These are phyloP conservation scores for Pseudocercospora fuligena DNA, from an alignment of 2,329 filamentous ascomycete genomes.

Conservation along the genomic window DNA sequence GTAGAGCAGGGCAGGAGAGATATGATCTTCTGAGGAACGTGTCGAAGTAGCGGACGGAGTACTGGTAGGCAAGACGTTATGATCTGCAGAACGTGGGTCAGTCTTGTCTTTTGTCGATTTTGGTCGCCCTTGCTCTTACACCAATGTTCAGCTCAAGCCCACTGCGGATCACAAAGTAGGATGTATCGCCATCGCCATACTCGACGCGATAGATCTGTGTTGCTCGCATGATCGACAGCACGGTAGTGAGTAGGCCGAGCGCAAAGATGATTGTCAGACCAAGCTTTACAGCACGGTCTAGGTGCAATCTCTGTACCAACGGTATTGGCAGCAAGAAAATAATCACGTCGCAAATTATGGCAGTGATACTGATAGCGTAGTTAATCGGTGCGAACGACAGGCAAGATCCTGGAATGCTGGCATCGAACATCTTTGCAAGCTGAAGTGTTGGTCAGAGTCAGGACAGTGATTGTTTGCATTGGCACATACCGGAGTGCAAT, in stretches of 20 bases:
- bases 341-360: constrained; percentile 24
- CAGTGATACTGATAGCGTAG: constrained; percentile 64
- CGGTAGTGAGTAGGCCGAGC: constrained; percentile 25
- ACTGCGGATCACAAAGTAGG: constrained; percentile 25
- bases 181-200: constrained; percentile 25
- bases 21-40: constrained; percentile 22
- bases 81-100: constrained; percentile 15
- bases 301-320: constrained; percentile 23
- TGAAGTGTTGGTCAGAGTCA: constrained; percentile 11
- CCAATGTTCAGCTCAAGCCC: constrained; percentile 27
- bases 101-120: neutral
- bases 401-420: constrained; percentile 78
- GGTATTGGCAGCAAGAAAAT: constrained; percentile 28
- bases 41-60: constrained; percentile 22
- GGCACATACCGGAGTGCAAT: constrained; percentile 21
- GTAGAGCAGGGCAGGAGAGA: constrained; percentile 18
- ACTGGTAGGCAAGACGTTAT: constrained; percentile 31
- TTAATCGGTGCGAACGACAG: constrained; percentile 96
- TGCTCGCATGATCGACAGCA: constrained; percentile 24
- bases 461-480: neutral
- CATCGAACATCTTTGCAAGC: constrained; percentile 26
- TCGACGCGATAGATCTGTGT: constrained; percentile 25
- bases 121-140: constrained; percentile 4
- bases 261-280: constrained; percentile 26
- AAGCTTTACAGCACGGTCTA: constrained; percentile 25